phyloP scores from a whole-genome alignment of 768 basidiomycete species.

The Sistotremastrum suecicum region DNA sequence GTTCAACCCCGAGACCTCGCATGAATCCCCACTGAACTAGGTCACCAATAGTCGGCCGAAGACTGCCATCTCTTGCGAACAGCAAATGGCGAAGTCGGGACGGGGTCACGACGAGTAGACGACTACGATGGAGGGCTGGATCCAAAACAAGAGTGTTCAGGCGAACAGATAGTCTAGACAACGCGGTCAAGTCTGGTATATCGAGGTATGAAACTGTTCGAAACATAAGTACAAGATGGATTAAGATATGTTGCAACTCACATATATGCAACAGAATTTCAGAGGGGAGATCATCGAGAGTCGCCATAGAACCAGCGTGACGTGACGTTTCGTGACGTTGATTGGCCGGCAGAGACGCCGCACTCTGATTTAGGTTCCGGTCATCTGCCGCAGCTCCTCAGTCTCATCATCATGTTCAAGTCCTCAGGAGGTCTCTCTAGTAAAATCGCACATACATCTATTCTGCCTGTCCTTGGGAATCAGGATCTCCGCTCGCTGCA shows the following conservation, averaged over 20 bases:
- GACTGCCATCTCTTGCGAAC: slow-evolving; percentile 41
- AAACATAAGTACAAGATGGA: background rate
- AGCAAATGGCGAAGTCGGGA: slow-evolving; percentile 54
- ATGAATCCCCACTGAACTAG: slow-evolving; percentile 59
- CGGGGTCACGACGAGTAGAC: slow-evolving; percentile 47
- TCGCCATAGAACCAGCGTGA: no score
- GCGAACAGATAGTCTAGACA: slow-evolving; percentile 32
- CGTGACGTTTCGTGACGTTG: no score
- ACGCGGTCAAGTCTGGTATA: slow-evolving; percentile 48
- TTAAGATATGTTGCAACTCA: slow-evolving; percentile 16
- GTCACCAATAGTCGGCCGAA: slow-evolving; percentile 53
- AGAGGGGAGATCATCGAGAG: slow-evolving; percentile 25
- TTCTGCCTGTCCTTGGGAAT: slow-evolving; percentile 61
- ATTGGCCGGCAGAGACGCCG: no score
- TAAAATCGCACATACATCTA: slow-evolving; percentile 82
- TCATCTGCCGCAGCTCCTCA: no score
- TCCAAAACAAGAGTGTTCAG: slow-evolving; percentile 42
- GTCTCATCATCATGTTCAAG: slow-evolving; percentile 45
- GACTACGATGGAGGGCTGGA: slow-evolving; percentile 46
- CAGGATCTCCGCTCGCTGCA: slow-evolving; percentile 72
- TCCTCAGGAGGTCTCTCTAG: slow-evolving; percentile 39
- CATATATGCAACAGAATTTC: slow-evolving; percentile 49
- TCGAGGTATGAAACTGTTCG: slow-evolving; percentile 53
- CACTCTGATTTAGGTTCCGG: no score
- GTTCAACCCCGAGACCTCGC: slow-evolving; percentile 49